These are phyloP conservation scores for Daucus carota DNA, from an alignment of 129 eudicot genomes.

Conservation along the genomic window DH1_v3.0 NC_030381.2:28329001-28329500, in stretches of 20 bases:
- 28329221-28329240: not conserved
- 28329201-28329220: too few relatives aligned
- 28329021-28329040: not conserved
- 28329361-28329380: too few relatives aligned
- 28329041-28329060: not conserved
- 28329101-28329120: not conserved
- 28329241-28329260: not conserved
- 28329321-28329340: not conserved
- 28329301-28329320: not conserved
- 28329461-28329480: too few relatives aligned
- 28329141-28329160: not conserved
- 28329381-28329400: too few relatives aligned
- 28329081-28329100: not conserved
- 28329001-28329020: not conserved
- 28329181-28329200: not conserved
- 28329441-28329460: too few relatives aligned
- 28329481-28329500: too few relatives aligned
- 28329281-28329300: not conserved
- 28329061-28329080: not conserved
- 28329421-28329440: too few relatives aligned
- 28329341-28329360: too few relatives aligned
- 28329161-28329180: not conserved
- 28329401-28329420: too few relatives aligned
- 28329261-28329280: not conserved
- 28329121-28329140: not conserved